Base-by-base conservation (phyloP, 2,329 filamentous ascomycete genomes). In the Cercospora berteroae region DNA sequence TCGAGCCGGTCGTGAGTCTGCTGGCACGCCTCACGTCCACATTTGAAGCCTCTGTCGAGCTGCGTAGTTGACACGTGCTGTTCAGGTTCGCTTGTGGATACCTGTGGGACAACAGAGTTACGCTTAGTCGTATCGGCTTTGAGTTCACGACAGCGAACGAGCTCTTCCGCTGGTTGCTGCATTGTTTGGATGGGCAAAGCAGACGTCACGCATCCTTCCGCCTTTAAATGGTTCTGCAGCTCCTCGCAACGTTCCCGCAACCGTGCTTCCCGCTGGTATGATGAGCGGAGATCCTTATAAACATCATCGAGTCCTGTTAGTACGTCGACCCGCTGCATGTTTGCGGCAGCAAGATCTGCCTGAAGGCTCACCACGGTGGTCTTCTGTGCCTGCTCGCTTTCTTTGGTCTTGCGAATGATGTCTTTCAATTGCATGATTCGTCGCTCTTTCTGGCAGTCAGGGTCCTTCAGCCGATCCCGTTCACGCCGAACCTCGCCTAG, bases 321-420 rank as follows among this genome's bases (percentile, higher is more conserved):
- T 4, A 74, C 78, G 65, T 83, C 82, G 0, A 81, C 55, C 62
- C 79, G 80, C 64, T 80, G 76, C 16, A 76, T 75, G 66, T 83
- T 83, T 20, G 80, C 77, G 13, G 78, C 72, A 36, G 79, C 76
- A 36, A 83, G 71, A 7, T 80, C 76, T 18, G 74, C 76, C 60
- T 81, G 79, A 5, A 82, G 73, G 60, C 80, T 75, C 16, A 77
- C 75, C 7, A 79, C 74, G 0, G 76, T 78, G 58, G 79, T 80
- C 56, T 78, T 77, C 39, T 81, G 67, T 4, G 77, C 74, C 62
- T 77, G 72, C 55, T 77, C 75, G 13, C 70, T 75, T 59, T 79
- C 76, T 67, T 80, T 81, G 0, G 78, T 75, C 33, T 80, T 77
- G 9, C 77, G 77, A 20, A 82, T 69, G 31, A 80, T 81, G 4